Evolutionary conservation across 805 yeast genomes (phyloP).

Genomic region (Starmerella powellii): DNA sequence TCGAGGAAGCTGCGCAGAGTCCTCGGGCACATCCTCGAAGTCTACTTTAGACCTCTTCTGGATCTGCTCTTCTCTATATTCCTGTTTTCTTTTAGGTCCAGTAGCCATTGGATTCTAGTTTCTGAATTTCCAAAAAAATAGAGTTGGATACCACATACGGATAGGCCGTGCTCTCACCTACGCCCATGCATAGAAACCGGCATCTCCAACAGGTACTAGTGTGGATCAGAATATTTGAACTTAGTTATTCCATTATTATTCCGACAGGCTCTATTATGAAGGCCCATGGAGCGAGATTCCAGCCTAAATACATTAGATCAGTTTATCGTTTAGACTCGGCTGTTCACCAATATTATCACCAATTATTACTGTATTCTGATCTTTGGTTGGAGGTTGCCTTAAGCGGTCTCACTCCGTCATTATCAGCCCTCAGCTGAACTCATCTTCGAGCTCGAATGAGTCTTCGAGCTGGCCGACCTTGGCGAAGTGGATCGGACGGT

Average conservation of each 20-base stretch:
- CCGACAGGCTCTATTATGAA: not conserved
- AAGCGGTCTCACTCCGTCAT: too few species aligned
- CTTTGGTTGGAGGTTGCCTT: too few species aligned
- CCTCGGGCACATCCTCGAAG: slow-evolving; percentile 28
- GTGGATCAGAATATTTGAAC: too few species aligned
- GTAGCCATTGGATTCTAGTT: slow-evolving; percentile 7
- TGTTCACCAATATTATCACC: too few species aligned
- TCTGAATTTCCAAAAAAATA: not conserved
- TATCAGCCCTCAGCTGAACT: too few species aligned
- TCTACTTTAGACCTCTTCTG: slow-evolving; percentile 34
- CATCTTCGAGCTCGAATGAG: slow-evolving; percentile 15
- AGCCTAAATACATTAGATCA: too few species aligned
- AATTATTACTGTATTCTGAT: too few species aligned
- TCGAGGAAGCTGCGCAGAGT: slow-evolving; percentile 47
- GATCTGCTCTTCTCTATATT: slow-evolving; percentile 37
- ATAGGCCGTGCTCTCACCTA: not conserved
- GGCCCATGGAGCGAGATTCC: not conserved
- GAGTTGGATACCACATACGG: not conserved
- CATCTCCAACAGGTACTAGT: too few species aligned
- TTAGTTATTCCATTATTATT: too few species aligned
- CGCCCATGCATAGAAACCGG: not conserved
- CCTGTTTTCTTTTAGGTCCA: slow-evolving; percentile 27
- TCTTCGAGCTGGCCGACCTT: slow-evolving; percentile 58
- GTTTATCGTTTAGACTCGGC: too few species aligned
- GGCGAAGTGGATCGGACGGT: slow-evolving; percentile 78